These are phyloP conservation scores for Ambrosia hybrid DNA, from an alignment of 140 eudicot genomes.

Conservation along the genomic window DNA sequence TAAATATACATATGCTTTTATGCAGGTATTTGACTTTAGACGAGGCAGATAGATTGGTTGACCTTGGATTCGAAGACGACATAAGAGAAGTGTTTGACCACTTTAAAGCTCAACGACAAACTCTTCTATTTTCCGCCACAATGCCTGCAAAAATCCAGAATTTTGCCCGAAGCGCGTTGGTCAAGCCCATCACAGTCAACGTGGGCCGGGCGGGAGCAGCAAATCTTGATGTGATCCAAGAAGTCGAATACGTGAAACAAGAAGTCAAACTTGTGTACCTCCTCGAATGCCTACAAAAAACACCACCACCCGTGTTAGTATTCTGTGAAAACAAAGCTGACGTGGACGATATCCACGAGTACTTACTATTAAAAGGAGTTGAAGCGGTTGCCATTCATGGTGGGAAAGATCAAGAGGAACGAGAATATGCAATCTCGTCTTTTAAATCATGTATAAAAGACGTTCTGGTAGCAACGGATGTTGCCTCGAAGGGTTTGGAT, in stretches of 20 bases:
- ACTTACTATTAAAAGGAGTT: conserved; percentile 77
- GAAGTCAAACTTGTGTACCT: conserved; percentile 91
- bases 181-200: conserved; percentile 84
- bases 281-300: conserved; percentile 87
- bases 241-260: conserved; percentile 94
- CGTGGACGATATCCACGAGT: conserved; percentile 90
- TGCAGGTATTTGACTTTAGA: conserved; percentile 80
- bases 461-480: conserved; percentile 45
- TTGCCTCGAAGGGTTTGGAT: conserved; percentile 94
- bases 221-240: conserved; percentile 95
- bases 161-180: conserved; percentile 76
- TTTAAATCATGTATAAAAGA: conserved; percentile 48
- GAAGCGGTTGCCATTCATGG: conserved; percentile 93
- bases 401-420: conserved; percentile 93
- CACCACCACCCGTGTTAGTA: conserved; percentile 83
- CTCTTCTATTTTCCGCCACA: conserved; percentile 92
- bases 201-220: conserved; percentile 98
- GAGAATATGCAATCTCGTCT: conserved; percentile 81
- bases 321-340: conserved; percentile 88
- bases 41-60: conserved; percentile 93
- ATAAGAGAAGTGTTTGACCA: conserved; percentile 91
- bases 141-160: conserved; percentile 94
- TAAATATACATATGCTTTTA: neutral
- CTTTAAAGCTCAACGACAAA: conserved; percentile 90
- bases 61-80: conserved; percentile 90